These are phyloP conservation scores for Solanum ossicruentum DNA, from an alignment of 257 asterid genomes.

Conservation along the genomic window DNA sequence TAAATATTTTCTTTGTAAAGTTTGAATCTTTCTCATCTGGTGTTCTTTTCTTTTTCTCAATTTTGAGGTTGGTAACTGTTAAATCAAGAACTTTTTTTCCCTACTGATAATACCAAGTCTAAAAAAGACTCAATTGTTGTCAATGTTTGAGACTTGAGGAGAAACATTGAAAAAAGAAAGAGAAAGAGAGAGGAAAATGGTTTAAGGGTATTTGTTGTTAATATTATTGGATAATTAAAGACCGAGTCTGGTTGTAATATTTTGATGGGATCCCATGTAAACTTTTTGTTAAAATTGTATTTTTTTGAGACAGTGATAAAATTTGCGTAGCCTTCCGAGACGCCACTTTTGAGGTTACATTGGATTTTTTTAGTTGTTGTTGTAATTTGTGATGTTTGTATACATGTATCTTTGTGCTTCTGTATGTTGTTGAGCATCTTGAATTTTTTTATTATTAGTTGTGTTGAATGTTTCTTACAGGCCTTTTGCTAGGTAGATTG, in stretches of 20 bases:
- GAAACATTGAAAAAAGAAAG: neutral
- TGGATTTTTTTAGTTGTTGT: neutral
- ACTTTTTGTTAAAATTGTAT: slow-evolving; percentile 33
- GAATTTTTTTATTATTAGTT: neutral
- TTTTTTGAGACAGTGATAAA: neutral
- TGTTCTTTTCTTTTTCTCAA: too few relatives aligned
- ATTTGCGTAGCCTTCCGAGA: neutral
- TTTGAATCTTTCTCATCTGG: too few relatives aligned
- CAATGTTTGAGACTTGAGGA: neutral
- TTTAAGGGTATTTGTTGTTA: neutral
- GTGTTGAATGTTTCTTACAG: slow-evolving; percentile 51
- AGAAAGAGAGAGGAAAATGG: neutral
- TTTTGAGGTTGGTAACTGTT: too few relatives aligned
- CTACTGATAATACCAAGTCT: neutral
- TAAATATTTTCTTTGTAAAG: too few relatives aligned
- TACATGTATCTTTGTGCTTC: neutral
- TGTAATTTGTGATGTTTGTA: slow-evolving; percentile 19
- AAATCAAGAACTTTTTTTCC: neutral
- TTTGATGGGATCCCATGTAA: slow-evolving; percentile 11
- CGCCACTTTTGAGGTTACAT: neutral
- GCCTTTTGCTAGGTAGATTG: slow-evolving; percentile 36
- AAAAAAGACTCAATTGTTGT: neutral
- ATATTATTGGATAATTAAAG: neutral
- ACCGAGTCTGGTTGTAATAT: neutral
- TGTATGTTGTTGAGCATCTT: neutral